Evolutionary conservation across 2,329 filamentous ascomycete species (phyloP).

Genomic region (Rosellinia necatrix): DNA sequence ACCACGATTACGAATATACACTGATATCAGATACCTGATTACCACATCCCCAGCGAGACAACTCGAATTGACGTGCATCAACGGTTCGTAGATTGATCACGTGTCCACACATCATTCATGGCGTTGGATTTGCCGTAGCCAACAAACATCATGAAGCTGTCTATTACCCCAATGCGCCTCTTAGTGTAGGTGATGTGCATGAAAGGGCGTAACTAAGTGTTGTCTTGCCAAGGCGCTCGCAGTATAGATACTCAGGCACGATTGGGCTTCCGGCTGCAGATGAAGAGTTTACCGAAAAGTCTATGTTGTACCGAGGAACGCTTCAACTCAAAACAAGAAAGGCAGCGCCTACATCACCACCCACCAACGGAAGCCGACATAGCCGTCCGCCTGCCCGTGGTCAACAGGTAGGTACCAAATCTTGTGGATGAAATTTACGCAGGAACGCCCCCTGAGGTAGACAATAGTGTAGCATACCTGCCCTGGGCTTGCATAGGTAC

Average conservation of each 20-base stretch:
- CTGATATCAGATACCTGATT: background rate
- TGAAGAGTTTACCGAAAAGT: background rate
- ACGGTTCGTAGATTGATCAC: background rate
- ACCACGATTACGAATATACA: background rate
- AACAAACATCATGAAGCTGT: background rate
- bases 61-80: background rate
- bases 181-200: constrained; percentile 11
- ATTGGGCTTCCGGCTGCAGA: background rate
- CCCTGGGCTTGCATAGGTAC: background rate
- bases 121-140: constrained; percentile 3
- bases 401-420: background rate
- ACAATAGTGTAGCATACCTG: background rate
- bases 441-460: too few relatives aligned
- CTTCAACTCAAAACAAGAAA: constrained; percentile 1
- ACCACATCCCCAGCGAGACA: background rate
- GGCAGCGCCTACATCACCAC: background rate
- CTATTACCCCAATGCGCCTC: background rate
- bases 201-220: constrained; percentile 2
- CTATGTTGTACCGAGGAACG: background rate
- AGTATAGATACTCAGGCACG: constrained; percentile 5
- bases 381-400: background rate
- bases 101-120: background rate
- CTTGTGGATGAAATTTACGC: background rate
- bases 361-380: constrained; percentile 12
- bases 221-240: constrained; percentile 4